A percentile compares a stretch with the other conserved stretches of the same genome.
phyloP scores from a whole-genome alignment of 2,329 filamentous ascomycete genomes.

The Madurella fahalii region DNA sequence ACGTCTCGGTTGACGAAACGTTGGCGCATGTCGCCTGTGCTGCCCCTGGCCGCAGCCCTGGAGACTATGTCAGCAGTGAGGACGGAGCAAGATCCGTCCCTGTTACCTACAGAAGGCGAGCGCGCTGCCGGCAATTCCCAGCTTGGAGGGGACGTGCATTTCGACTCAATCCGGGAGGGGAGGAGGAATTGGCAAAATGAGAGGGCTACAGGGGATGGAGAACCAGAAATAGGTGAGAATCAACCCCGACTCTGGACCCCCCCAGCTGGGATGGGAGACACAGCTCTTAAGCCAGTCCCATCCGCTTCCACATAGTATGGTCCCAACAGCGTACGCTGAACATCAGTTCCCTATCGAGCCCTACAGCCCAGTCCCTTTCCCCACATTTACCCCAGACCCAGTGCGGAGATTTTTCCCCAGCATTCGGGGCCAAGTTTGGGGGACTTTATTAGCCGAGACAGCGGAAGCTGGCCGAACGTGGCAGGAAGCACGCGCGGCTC shows the following conservation, averaged over 20 bases:
- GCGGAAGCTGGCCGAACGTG: background rate
- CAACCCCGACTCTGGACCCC: background rate
- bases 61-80: background rate
- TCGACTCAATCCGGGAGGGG: background rate
- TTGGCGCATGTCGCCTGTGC: constrained; percentile 16
- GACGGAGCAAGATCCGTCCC: background rate
- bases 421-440: background rate
- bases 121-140: constrained; percentile 5
- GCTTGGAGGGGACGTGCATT: constrained; percentile 14
- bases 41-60: constrained; percentile 13
- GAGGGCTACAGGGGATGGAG: background rate
- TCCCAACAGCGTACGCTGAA: background rate
- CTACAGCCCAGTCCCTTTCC: background rate
- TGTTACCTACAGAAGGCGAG: constrained; percentile 12
- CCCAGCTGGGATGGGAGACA: background rate
- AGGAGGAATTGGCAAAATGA: background rate
- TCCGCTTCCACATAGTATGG: background rate
- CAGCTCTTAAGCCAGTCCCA: background rate
- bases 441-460: constrained; percentile 18
- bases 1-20: constrained; percentile 32
- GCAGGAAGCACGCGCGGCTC: constrained; percentile 12
- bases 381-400: constrained; percentile 22
- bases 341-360: background rate
- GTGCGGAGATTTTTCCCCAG: constrained; percentile 17
- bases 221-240: background rate